Evolutionary conservation across 345 rosid genomes (phyloP), one percentile per base, ranked within the genome.

Genomic region (Hevea brasiliensis): DNA sequence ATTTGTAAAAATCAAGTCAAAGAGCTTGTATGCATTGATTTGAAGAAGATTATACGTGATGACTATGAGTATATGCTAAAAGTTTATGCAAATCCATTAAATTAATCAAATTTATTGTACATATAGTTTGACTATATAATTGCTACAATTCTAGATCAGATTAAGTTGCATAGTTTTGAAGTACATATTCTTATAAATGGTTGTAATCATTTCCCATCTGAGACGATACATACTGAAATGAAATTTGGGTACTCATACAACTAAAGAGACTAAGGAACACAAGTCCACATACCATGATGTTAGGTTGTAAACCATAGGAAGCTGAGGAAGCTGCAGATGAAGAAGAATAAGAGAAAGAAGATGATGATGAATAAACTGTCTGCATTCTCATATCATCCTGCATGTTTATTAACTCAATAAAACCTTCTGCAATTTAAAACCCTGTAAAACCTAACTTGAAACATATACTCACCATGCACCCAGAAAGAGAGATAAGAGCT

Each of bases 361-460:
- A 82, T 3, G 92, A 86, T 32, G 37, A 32, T 76, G 90, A 75
- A 87, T 84, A 88, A 70, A 79, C 84, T 59, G 86, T 71, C 75
- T 90, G 96, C 71, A 82, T 78, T 82, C 87, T 84, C 72, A 78
- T 70, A 69, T 92, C 97, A 63, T 92, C 95, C 98, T 94, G 91
- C 86, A 82, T 68, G 74, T 58, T 61, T 26, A 32, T 32, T 17
- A 0, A 70, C 11, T 29, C 42, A 57, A 11, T 15, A 23, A 40
- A 32, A 32, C 37, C 37, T 32, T 32, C 3, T 32, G 37, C 2
- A 32, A 32, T 1, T 32, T 32, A 32, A n/a, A 32, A 32, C 37
- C 37, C 37, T 32, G 3, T 4, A 32, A 32, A 32, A 32, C 37
- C 37, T 20, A 50, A 32, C 18, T 13, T 20, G n/a, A 65, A 65